Evolutionary conservation across 768 basidiomycete genomes (phyloP).

Genomic region (Psilocybe cyanescens): DNA sequence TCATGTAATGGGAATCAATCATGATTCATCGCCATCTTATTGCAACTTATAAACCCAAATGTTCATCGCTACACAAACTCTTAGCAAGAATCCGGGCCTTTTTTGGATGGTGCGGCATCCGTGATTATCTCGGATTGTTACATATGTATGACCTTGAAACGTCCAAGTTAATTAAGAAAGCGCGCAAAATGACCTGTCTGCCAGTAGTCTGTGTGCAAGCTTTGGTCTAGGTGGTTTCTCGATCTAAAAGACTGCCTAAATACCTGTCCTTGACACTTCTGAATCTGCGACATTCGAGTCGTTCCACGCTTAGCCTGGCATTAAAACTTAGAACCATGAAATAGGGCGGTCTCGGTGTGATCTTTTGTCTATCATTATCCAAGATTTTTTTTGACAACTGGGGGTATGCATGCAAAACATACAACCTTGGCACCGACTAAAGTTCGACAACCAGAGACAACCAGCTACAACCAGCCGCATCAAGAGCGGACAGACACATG

Average conservation of each 20-base stretch:
- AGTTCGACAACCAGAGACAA: slow-evolving; percentile 18
- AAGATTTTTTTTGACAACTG: slow-evolving; percentile 12
- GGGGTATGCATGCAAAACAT: slow-evolving; percentile 9
- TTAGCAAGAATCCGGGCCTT: neutral
- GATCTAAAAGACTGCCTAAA: neutral
- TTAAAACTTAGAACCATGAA: neutral
- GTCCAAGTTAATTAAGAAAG: neutral
- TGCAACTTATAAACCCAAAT: neutral
- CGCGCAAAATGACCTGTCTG: neutral
- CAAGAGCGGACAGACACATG: slow-evolving; percentile 23
- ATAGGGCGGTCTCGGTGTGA: slow-evolving; percentile 6
- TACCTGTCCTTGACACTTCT: neutral
- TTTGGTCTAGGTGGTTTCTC: neutral
- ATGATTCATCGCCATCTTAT: neutral
- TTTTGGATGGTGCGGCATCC: neutral
- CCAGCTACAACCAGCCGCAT: slow-evolving; percentile 18
- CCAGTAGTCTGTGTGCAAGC: neutral
- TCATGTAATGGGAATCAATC: neutral
- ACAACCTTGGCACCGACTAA: slow-evolving; percentile 26
- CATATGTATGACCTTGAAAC: neutral
- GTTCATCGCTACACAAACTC: neutral
- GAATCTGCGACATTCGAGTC: neutral
- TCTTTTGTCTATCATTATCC: slow-evolving; percentile 8
- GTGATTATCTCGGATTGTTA: no score
- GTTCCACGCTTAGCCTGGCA: neutral